phyloP scores from a whole-genome alignment of 2,329 filamentous ascomycete genomes.

The Thermothelomyces thermophilus region DNA sequence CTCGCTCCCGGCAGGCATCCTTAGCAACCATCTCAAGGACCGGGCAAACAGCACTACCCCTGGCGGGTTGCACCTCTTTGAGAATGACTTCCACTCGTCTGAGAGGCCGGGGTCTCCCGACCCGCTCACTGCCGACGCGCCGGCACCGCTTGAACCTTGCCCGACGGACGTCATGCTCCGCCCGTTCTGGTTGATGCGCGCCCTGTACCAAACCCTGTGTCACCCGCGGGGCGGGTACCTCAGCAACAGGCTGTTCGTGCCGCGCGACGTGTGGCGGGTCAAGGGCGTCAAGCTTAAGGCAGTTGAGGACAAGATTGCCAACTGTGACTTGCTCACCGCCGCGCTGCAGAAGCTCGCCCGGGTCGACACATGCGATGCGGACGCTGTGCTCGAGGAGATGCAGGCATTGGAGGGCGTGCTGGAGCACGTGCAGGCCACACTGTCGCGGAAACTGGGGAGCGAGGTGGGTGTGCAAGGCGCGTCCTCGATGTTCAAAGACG shows the following conservation, averaged over 20 bases:
- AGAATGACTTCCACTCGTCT: slow-evolving; percentile 70
- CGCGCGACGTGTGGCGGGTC: slow-evolving; percentile 87
- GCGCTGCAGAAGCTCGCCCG: slow-evolving; percentile 75
- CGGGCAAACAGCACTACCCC: slow-evolving; percentile 50
- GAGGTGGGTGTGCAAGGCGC: slow-evolving; percentile 82
- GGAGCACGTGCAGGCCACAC: slow-evolving; percentile 70
- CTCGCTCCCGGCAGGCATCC: slow-evolving; percentile 58
- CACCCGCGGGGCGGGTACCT: slow-evolving; percentile 90
- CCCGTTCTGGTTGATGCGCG: slow-evolving; percentile 97
- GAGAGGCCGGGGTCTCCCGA: slow-evolving; percentile 60
- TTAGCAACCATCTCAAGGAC: slow-evolving; percentile 49
- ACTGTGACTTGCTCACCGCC: slow-evolving; percentile 85
- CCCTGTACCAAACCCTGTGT: slow-evolving; percentile 82
- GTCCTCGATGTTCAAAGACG: slow-evolving; percentile 68
- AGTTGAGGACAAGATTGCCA: slow-evolving; percentile 86
- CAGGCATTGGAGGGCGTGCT: slow-evolving; percentile 78
- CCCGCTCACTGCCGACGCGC: slow-evolving; percentile 55
- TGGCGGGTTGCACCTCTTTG: slow-evolving; percentile 74
- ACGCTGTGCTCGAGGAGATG: slow-evolving; percentile 90
- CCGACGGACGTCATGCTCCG: slow-evolving; percentile 83
- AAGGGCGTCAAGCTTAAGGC: slow-evolving; percentile 89
- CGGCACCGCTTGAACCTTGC: slow-evolving; percentile 80
- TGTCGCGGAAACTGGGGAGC: slow-evolving; percentile 81
- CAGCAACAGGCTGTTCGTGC: slow-evolving; percentile 85
- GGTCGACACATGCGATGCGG: slow-evolving; percentile 84